These are phyloP conservation scores for Hirsutella minnesotensis DNA, from an alignment of 2,329 filamentous ascomycete species.

Conservation along the genomic window DNA sequence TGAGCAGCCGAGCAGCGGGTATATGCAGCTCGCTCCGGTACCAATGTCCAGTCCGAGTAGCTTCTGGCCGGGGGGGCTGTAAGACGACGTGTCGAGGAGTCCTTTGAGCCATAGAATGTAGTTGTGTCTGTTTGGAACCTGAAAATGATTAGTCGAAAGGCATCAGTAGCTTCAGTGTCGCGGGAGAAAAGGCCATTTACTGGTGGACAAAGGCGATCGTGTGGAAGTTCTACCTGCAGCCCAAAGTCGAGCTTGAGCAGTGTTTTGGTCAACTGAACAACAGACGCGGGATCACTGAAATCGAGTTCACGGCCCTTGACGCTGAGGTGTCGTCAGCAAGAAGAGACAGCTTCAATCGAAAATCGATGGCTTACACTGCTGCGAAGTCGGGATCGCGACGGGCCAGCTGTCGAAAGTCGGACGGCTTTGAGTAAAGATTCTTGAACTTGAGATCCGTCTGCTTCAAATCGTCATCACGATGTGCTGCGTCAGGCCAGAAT, in stretches of 20 bases:
- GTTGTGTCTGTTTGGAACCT: conserved; percentile 59
- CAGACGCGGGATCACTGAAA: conserved; percentile 65
- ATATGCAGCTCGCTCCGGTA: conserved; percentile 84
- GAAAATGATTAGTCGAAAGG: neutral
- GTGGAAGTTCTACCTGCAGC: conserved; percentile 57
- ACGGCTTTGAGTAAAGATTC: conserved; percentile 26
- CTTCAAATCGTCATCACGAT: neutral
- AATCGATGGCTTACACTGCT: conserved; percentile 22
- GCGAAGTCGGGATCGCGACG: conserved; percentile 29
- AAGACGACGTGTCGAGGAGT: conserved; percentile 61
- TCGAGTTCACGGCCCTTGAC: conserved; percentile 46
- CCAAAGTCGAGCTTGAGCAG: conserved; percentile 67
- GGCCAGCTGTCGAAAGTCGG: conserved; percentile 32
- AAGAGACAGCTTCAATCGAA: no score
- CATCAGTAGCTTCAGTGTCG: neutral
- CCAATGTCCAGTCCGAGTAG: conserved; percentile 73
- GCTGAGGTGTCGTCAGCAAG: no score
- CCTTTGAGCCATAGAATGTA: conserved; percentile 85
- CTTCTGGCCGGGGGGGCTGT: conserved; percentile 31
- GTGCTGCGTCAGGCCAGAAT: no score
- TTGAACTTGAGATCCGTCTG: conserved; percentile 20
- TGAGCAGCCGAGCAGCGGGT: conserved; percentile 67
- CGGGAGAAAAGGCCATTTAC: conserved; percentile 30
- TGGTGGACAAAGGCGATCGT: conserved; percentile 75
- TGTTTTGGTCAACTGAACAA: conserved; percentile 72